These are phyloP conservation scores for Canavalia ensiformis DNA, from an alignment of 306 rosid genomes.

Conservation along the genomic window DNA sequence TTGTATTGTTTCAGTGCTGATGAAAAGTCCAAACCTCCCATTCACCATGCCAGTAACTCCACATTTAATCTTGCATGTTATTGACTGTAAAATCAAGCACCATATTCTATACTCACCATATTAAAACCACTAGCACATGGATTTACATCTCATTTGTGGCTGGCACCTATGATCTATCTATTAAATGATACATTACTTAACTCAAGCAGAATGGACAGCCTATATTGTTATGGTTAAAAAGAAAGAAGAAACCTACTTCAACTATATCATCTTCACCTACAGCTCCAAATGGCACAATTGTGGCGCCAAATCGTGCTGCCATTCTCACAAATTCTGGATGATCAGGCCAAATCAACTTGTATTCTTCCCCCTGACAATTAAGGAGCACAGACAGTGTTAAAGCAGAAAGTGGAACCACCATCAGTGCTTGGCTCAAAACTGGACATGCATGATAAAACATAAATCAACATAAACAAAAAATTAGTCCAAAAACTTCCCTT, in stretches of 20 bases:
- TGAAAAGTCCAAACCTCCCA: not conserved
- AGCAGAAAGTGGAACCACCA: conserved; percentile 10
- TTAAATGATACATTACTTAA: not conserved
- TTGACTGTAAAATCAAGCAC: conserved; percentile 9
- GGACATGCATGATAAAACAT: conserved; percentile 2
- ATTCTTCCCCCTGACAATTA: conserved; percentile 79
- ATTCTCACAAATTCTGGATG: conserved; percentile 94
- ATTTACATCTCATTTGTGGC: not conserved
- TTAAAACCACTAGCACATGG: not conserved
- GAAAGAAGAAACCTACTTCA: conserved; percentile 65
- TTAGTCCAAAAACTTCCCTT: not conserved
- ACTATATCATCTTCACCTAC: conserved; percentile 93
- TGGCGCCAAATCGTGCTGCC: conserved; percentile 96
- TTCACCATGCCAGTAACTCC: not conserved
- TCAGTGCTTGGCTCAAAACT: conserved; percentile 24
- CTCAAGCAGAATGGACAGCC: conserved; percentile 8
- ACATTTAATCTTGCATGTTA: not conserved
- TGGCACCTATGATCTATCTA: not conserved
- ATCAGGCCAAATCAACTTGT: conserved; percentile 88
- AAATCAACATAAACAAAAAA: not conserved
- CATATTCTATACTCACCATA: conserved; percentile 8
- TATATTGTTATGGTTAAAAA: not conserved
- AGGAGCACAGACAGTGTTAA: conserved; percentile 32
- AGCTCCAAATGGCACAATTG: conserved; percentile 92
- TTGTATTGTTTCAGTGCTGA: no score